These are phyloP conservation scores for Lentinula sp. DNA, from an alignment of 768 basidiomycete species.

Conservation along the genomic window DNA sequence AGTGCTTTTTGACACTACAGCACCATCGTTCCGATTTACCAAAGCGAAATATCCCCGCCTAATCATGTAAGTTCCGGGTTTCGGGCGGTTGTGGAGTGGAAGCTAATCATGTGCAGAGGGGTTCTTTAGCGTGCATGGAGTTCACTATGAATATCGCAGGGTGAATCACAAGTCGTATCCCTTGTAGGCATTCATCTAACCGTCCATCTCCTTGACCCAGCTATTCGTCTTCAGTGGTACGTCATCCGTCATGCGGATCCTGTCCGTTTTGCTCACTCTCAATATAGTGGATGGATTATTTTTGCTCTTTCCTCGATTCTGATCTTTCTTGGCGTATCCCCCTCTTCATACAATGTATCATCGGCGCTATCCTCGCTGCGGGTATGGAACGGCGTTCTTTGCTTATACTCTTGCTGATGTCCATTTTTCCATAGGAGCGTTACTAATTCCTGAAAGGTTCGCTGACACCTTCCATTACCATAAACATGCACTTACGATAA, in stretches of 20 bases:
- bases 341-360: conserved; percentile 59
- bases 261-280: neutral
- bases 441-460: conserved; percentile 56
- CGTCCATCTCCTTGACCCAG: neutral
- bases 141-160: conserved; percentile 92
- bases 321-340: conserved; percentile 68
- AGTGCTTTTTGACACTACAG: conserved; percentile 31
- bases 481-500: neutral
- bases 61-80: conserved; percentile 53
- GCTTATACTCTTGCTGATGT: neutral
- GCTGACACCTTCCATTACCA: neutral
- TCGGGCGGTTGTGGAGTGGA: neutral
- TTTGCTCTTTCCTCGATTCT: conserved; percentile 60
- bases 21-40: conserved; percentile 93
- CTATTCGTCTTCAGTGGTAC: conserved; percentile 31
- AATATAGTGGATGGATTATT: conserved; percentile 83
- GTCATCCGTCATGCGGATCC: conserved; percentile 70
- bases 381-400: conserved; percentile 23
- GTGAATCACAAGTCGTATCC: neutral
- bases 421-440: conserved; percentile 17
- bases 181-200: neutral
- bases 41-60: conserved; percentile 93
- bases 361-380: conserved; percentile 52
- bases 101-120: conserved; percentile 50
- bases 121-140: conserved; percentile 90